phyloP scores from a whole-genome alignment of 345 rosid genomes.

The Corymbia maculata region DNA sequence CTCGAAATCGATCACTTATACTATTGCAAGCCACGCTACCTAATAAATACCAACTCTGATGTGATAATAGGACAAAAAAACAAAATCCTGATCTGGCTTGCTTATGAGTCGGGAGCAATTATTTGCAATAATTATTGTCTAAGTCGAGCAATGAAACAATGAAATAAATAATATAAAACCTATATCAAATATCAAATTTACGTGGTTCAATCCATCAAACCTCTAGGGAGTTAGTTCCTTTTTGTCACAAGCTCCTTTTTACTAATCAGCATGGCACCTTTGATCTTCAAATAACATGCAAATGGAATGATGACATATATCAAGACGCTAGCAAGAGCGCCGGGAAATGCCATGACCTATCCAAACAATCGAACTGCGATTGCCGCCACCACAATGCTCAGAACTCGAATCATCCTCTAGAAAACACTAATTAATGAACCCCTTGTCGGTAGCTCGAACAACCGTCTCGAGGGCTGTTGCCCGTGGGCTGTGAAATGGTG shows the following conservation, averaged over 20 bases:
- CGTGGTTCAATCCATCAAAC: not conserved
- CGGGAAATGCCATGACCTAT: not conserved
- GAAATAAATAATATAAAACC: not conserved
- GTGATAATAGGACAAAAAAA: not conserved
- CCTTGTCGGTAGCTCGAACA: not conserved
- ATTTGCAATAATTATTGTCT: not conserved
- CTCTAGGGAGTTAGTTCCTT: not conserved
- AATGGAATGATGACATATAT: not conserved
- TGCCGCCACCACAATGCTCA: not conserved
- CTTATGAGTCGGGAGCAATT: not conserved
- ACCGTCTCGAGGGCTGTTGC: not conserved
- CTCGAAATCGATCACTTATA: not conserved
- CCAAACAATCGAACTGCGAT: not conserved
- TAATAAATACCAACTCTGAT: not conserved
- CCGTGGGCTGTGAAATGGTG: not conserved
- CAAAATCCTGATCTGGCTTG: not conserved
- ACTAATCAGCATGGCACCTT: not conserved
- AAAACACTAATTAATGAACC: not conserved
- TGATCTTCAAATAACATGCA: not conserved
- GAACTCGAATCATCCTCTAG: not conserved
- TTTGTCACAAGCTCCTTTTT: not conserved
- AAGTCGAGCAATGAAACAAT: not conserved
- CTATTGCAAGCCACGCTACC: not conserved
- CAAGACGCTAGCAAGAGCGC: not conserved
- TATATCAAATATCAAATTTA: not conserved